Conservation (phyloP, 768 basidiomycete species). For the Naganishia onofrii region DNA sequence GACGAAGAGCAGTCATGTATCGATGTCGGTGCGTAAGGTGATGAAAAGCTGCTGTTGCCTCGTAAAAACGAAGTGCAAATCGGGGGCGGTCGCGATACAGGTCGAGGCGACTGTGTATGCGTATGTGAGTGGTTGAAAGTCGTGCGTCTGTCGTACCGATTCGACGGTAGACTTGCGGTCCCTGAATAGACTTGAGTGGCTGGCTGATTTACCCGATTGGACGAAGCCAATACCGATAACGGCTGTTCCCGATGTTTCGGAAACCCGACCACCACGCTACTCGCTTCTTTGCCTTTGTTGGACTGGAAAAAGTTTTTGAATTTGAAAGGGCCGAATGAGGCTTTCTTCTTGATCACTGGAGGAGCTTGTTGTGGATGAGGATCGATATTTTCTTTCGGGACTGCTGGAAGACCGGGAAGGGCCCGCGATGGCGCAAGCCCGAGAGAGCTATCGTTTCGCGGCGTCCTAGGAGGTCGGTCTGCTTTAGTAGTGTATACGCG, state of each 20-base stretch:
- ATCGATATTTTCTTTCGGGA: background rate
- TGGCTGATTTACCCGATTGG: background rate
- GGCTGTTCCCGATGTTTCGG: background rate
- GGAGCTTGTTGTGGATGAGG: background rate
- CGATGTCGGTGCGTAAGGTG: background rate
- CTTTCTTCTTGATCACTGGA: conserved; percentile 20
- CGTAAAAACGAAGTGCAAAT: background rate
- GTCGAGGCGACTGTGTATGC: background rate
- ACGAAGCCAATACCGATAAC: background rate
- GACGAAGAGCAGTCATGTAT: background rate
- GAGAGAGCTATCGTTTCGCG: background rate
- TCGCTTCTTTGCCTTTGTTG: background rate
- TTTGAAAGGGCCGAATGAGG: conserved; percentile 7
- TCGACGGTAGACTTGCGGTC: background rate
- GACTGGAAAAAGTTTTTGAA: conserved; percentile 24
- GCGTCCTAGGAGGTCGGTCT: background rate
- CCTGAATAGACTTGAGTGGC: background rate
- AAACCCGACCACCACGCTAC: too few species aligned
- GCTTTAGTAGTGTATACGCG: background rate
- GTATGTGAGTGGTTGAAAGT: background rate
- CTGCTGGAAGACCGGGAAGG: background rate
- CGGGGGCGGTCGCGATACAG: background rate
- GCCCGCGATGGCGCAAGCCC: background rate
- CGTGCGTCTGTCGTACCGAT: background rate
- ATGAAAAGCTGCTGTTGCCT: background rate